Evolutionary conservation across 2,329 filamentous ascomycete species (phyloP).

Genomic region (Fusarium irregulare): DNA sequence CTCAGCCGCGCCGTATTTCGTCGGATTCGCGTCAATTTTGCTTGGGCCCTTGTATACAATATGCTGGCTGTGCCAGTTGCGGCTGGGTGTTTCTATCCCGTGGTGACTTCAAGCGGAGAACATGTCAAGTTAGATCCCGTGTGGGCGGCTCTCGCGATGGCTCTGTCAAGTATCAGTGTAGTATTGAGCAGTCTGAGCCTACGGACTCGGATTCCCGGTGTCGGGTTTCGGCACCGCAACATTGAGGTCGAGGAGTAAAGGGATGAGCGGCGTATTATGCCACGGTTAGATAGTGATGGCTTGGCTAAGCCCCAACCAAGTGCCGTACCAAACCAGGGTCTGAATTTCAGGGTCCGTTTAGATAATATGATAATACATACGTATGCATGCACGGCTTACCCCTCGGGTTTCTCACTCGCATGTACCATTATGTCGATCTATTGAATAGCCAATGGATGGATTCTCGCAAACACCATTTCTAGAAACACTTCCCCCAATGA

Average conservation of each 20-base stretch:
- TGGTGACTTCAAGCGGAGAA: constrained; percentile 57
- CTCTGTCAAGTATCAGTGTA: constrained; percentile 89
- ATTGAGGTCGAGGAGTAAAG: constrained; percentile 22
- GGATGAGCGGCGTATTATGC: constrained; percentile 3
- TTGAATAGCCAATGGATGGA: constrained; percentile 25
- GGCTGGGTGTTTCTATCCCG: constrained; percentile 78
- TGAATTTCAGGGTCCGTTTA: constrained; percentile 5
- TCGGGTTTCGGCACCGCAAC: constrained; percentile 56
- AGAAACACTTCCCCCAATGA: constrained; percentile 2
- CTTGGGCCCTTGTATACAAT: constrained; percentile 88
- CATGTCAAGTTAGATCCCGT: constrained; percentile 78
- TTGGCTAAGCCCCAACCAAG: constrained; percentile 11
- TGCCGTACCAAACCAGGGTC: not conserved
- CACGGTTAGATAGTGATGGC: constrained; percentile 17
- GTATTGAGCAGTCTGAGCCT: constrained; percentile 83
- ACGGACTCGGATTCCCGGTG: constrained; percentile 59
- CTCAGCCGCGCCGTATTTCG: constrained; percentile 79
- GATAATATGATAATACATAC: not conserved
- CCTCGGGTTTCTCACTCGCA: constrained; percentile 6
- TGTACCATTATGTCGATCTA: constrained; percentile 21
- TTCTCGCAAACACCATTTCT: constrained; percentile 31
- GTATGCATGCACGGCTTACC: constrained; percentile 21
- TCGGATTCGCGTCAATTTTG: constrained; percentile 86
- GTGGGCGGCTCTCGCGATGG: constrained; percentile 94
- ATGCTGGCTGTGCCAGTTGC: constrained; percentile 81